Evolutionary conservation across 2,329 filamentous ascomycete genomes (phyloP), one percentile per base, ranked within the genome.

Genomic region (Dendryphion nanum): DNA sequence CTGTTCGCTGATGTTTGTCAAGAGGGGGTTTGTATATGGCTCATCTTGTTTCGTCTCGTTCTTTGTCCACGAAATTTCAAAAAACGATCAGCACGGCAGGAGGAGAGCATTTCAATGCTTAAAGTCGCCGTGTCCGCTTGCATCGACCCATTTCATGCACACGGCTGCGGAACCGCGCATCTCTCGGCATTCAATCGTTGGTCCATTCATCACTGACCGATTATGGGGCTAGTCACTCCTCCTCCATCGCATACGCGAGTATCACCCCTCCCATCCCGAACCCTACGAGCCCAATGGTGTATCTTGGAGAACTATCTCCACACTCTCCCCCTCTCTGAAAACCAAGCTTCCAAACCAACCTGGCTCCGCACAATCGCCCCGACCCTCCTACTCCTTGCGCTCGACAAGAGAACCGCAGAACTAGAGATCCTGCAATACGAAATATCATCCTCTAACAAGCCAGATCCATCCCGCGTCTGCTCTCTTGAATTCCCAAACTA

Each of bases 361-460:
- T 47, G 41, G 41, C 18, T 43, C 8, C 24, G 13, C 7, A 28
- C 14, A 6, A 12, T 46, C 10, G 33, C 41, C n/a, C 30, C 16
- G 14, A n/a, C 29, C 13, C 21, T 48, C 4, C 32, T 53, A 4
- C 31, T 44, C 26, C 40, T 37, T 18, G 30, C 38, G 16, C 32
- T 47, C 5, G 38, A 33, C 4, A 48, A 48, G 28, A 38, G 44
- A 18, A 32, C 26, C 18, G 37, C 38, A 6, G 40, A 47, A 24
- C 20, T 44, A 20, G 39, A 45, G 10, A 36, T 46, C 23, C 38
- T 41, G 6, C 24, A 20, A n/a, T 14, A 24, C 6, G 41, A 47
- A 40, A 16, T 37, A 15, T 12, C 30, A 10, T 30, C 24, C 20
- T n/a, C 10, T 8, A 26, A n/a, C 23, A 26, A 26, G n/a, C 10